phyloP scores from a whole-genome alignment of 345 rosid genomes.

The Lepidium africanum region DNA sequence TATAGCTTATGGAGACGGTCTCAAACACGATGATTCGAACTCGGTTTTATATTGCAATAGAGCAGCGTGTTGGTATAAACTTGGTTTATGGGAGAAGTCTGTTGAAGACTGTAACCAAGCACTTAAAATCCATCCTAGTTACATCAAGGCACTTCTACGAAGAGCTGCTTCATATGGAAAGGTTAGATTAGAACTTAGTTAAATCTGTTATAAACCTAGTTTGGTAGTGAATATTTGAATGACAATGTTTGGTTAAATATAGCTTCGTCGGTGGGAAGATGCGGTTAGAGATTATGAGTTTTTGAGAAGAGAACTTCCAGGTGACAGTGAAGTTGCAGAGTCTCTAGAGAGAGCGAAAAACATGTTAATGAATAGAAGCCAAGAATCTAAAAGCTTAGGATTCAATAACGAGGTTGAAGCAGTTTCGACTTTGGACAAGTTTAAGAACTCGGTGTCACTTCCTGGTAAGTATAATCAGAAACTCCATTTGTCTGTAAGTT shows the following conservation, averaged over 20 bases:
- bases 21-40: slow-evolving; percentile 50
- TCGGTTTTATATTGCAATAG: slow-evolving; percentile 90
- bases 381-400: slow-evolving; percentile 38
- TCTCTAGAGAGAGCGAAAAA: slow-evolving; percentile 61
- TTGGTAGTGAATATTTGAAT: not conserved
- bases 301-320: slow-evolving; percentile 70
- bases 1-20: slow-evolving; percentile 92
- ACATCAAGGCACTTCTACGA: slow-evolving; percentile 77
- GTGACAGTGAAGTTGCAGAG: slow-evolving; percentile 66
- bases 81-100: slow-evolving; percentile 79
- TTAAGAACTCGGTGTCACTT: slow-evolving; percentile 41
- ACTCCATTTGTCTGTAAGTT: not conserved
- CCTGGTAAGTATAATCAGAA: slow-evolving; percentile 38
- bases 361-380: slow-evolving; percentile 52
- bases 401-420: slow-evolving; percentile 57
- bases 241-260: slow-evolving; percentile 9
- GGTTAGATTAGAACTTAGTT: slow-evolving; percentile 33
- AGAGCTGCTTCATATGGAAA: slow-evolving; percentile 88
- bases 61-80: slow-evolving; percentile 98
- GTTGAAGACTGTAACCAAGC: slow-evolving; percentile 88
- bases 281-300: slow-evolving; percentile 80
- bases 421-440: slow-evolving; percentile 43
- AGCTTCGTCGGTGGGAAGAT: slow-evolving; percentile 63
- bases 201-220: not conserved
- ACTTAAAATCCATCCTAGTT: slow-evolving; percentile 57